Conservation (phyloP, 768 basidiomycete genomes). For the Hortiboletus campestris region DNA sequence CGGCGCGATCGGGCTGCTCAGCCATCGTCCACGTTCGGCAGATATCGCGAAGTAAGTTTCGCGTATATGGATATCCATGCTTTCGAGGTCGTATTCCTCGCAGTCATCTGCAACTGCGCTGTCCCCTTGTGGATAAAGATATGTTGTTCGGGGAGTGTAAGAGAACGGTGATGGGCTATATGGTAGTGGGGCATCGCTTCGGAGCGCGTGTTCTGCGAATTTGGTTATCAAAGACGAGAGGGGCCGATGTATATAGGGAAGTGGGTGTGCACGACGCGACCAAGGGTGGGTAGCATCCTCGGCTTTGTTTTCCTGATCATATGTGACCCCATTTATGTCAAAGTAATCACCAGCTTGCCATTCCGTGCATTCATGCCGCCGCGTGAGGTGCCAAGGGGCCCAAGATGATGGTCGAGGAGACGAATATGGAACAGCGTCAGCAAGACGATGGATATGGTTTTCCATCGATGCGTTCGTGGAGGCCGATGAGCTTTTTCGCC, state of each 20-base stretch:
- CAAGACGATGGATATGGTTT: not conserved
- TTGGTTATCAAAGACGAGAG: conserved; percentile 22
- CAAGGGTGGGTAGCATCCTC: conserved; percentile 1
- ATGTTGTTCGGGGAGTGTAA: not conserved
- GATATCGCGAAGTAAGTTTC: conserved; percentile 55
- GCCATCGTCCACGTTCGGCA: conserved; percentile 59
- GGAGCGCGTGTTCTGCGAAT: conserved; percentile 4
- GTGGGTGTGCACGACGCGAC: not conserved
- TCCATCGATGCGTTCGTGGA: conserved; percentile 11
- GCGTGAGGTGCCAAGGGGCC: conserved; percentile 14
- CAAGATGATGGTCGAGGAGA: conserved; percentile 23
- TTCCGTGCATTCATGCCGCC: conserved; percentile 1
- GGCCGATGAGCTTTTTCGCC: conserved; percentile 23
- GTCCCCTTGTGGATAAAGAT: conserved; percentile 9
- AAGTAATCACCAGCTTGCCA: conserved; percentile 1
- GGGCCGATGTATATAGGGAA: not conserved
- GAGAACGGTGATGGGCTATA: conserved; percentile 3
- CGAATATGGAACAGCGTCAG: conserved; percentile 7
- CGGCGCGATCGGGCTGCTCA: conserved; percentile 45
- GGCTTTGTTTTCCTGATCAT: not conserved
- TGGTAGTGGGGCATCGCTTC: not conserved
- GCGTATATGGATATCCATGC: conserved; percentile 36
- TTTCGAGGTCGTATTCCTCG: conserved; percentile 33
- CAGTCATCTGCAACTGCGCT: conserved; percentile 19
- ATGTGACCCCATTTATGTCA: not conserved